Evolutionary conservation across 176 grass and related monocot genomes (phyloP).

Genomic region (Aegilops tauschii): DNA sequence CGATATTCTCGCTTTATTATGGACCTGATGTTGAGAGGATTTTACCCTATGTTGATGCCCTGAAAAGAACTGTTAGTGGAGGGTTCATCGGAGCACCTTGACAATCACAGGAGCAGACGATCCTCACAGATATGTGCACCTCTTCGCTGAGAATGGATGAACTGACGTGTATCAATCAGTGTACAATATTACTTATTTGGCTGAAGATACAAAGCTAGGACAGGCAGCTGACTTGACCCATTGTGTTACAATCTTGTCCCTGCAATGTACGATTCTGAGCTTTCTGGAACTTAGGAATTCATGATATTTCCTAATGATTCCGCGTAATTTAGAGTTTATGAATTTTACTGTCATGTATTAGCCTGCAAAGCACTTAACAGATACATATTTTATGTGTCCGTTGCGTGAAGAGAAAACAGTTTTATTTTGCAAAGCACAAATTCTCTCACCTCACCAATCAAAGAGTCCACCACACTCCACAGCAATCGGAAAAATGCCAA

Average conservation of each 20-base stretch:
- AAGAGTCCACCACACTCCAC: not conserved
- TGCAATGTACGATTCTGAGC: not conserved
- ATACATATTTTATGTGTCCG: not conserved
- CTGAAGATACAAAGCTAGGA: not conserved
- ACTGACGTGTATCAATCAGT: not conserved
- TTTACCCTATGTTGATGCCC: conserved; percentile 60
- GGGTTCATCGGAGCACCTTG: not conserved
- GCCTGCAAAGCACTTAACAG: no score
- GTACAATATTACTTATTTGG: not conserved
- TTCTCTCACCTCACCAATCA: not conserved
- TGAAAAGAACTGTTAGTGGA: conserved; percentile 34
- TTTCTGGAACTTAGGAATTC: not conserved
- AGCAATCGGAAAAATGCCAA: not conserved
- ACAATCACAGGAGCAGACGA: not conserved
- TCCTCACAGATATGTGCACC: not conserved
- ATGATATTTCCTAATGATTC: not conserved
- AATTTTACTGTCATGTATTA: not conserved
- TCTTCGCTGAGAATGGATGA: not conserved
- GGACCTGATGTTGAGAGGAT: conserved; percentile 50
- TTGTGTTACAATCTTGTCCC: not conserved
- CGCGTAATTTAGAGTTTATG: not conserved
- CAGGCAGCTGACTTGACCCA: not conserved
- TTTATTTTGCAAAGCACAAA: not conserved
- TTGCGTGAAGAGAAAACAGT: not conserved
- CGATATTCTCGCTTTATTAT: conserved; percentile 73